phyloP scores from a whole-genome alignment of 805 yeast species.

The Candida sphagnicola region DNA sequence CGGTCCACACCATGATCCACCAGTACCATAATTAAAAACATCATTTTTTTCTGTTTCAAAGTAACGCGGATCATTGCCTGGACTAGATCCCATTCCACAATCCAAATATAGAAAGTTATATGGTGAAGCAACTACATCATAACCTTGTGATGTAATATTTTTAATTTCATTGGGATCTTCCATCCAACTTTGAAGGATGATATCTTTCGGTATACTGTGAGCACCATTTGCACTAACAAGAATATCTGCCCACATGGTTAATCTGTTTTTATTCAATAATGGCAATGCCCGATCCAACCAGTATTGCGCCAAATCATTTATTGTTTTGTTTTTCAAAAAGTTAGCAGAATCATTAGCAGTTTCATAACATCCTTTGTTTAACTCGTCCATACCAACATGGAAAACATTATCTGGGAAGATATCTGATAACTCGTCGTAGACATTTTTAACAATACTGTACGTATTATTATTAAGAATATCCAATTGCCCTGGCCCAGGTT shows the following conservation, averaged over 20 bases:
- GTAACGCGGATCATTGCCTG: conserved; percentile 32
- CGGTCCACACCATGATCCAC: conserved; percentile 41
- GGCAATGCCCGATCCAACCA: conserved; percentile 34
- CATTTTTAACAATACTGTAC: conserved; percentile 27
- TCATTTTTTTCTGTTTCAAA: conserved; percentile 17
- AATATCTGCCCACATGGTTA: conserved; percentile 42
- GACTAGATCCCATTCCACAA: conserved; percentile 38
- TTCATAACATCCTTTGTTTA: conserved; percentile 30
- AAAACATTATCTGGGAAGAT: conserved; percentile 33
- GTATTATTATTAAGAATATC: conserved; percentile 28
- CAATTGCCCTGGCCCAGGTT: conserved; percentile 41
- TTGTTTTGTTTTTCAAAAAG: conserved; percentile 13
- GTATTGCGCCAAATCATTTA: conserved; percentile 25
- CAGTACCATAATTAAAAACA: conserved; percentile 25
- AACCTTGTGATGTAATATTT: conserved; percentile 27
- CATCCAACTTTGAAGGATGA: conserved; percentile 35
- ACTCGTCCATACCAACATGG: conserved; percentile 42
- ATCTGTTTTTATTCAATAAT: conserved; percentile 21
- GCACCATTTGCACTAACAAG: conserved; percentile 20
- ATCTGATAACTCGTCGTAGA: conserved; percentile 27
- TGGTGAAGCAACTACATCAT: conserved; percentile 36
- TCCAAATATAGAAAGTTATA: conserved; percentile 32
- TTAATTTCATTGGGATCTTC: conserved; percentile 16
- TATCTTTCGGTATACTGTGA: conserved; percentile 22
- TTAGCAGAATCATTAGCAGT: conserved; percentile 16